Evolutionary conservation across 164 flowering plant genomes (phyloP).

Genomic region (Nymphaea thermarum): DNA sequence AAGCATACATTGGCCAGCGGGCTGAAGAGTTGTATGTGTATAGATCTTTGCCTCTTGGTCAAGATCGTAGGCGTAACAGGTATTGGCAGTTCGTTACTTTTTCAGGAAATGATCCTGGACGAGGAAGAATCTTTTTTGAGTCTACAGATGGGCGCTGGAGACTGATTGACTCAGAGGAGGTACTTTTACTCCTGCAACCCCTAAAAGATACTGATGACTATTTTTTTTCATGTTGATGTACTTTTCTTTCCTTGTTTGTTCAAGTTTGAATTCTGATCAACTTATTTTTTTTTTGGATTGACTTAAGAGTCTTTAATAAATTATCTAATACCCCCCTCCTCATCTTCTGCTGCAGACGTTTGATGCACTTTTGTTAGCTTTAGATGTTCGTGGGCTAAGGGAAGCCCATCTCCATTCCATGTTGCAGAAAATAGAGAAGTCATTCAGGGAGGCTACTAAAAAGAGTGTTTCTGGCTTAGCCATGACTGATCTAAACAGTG

Average conservation of each 20-base stretch:
- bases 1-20: constrained; percentile 58
- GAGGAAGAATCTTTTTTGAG: constrained; percentile 76
- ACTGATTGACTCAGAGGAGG: constrained; percentile 83
- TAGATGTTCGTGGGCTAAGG: constrained; percentile 75
- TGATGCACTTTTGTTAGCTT: constrained; percentile 55
- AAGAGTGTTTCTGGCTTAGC: constrained; percentile 13
- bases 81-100: constrained; percentile 77
- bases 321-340: not conserved
- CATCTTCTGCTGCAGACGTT: constrained; percentile 37
- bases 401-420: constrained; percentile 70
- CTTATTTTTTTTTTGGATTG: too few relatives aligned
- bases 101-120: constrained; percentile 75
- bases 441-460: constrained; percentile 47
- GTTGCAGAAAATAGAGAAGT: constrained; percentile 54
- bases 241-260: too few relatives aligned
- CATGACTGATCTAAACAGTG: constrained; percentile 5
- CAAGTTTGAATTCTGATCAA: too few relatives aligned
- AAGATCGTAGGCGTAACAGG: constrained; percentile 77
- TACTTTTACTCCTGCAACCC: constrained; percentile 4
- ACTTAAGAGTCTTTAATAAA: too few relatives aligned
- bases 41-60: constrained; percentile 87
- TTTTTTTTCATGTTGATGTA: too few relatives aligned
- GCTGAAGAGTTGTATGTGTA: constrained; percentile 84
- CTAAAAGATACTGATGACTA: too few relatives aligned
- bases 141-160: constrained; percentile 67